A percentile compares a stretch with the other conserved stretches of the same genome.
These are phyloP conservation scores for Leptomonas pyrrhocoris DNA, from an alignment of 208 protist genomes.

Conservation along the genomic window DNA sequence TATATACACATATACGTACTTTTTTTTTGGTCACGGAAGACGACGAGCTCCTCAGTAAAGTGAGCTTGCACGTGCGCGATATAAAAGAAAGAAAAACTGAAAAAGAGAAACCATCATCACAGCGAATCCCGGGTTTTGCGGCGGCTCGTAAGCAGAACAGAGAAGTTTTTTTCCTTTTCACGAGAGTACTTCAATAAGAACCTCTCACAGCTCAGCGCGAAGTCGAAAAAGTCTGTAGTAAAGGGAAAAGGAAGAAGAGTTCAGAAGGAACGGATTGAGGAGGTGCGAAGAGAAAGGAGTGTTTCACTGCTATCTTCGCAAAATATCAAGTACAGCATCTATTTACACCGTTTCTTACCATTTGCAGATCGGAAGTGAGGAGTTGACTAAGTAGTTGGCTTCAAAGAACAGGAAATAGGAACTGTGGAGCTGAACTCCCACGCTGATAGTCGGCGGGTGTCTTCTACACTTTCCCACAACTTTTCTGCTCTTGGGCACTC, in stretches of 20 bases:
- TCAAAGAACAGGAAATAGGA: not conserved
- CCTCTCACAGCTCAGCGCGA: conserved; percentile 11
- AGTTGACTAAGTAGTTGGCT: not conserved
- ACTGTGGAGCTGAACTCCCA: not conserved
- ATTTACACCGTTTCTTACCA: too few species aligned
- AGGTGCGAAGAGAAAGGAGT: conserved; percentile 3
- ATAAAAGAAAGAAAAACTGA: not conserved
- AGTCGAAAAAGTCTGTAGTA: not conserved
- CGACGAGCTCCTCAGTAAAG: too few species aligned
- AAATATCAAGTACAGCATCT: not conserved
- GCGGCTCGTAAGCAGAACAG: not conserved
- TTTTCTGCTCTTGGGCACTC: not conserved
- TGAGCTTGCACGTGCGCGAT: too few species aligned
- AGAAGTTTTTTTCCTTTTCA: not conserved
- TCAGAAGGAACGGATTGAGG: not conserved
- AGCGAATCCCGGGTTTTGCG: not conserved
- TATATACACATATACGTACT: too few species aligned
- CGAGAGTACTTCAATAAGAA: conserved; percentile 18
- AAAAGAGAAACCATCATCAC: not conserved
- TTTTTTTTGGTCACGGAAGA: too few species aligned
- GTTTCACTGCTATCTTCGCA: conserved; percentile 6
- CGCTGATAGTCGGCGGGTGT: conserved; percentile 6
- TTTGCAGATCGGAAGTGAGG: too few species aligned
- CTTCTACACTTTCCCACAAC: not conserved
- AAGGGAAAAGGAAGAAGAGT: not conserved